phyloP scores from a whole-genome alignment of 1,284 basidiomycete genomes.

The Amylostereum areolatum region DNA sequence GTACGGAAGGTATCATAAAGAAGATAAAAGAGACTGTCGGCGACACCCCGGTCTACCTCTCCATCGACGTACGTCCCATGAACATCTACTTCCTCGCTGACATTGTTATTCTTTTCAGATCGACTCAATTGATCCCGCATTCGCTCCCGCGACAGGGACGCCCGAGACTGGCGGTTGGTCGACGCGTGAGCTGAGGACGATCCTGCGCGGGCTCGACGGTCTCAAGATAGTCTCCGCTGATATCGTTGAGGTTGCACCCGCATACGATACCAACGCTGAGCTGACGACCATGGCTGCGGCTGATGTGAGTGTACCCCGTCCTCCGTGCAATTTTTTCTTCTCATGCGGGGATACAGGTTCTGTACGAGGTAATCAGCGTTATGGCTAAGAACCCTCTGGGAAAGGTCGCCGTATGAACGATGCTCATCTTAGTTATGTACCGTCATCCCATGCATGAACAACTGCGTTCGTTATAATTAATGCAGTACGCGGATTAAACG shows the following conservation, averaged over 20 bases:
- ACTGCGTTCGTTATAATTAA: too few species aligned
- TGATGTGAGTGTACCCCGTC: slow-evolving; percentile 43
- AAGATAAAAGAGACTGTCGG: slow-evolving; percentile 69
- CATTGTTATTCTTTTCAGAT: slow-evolving; percentile 37
- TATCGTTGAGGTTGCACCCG: slow-evolving; percentile 77
- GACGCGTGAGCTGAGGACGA: slow-evolving; percentile 69
- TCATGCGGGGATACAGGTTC: slow-evolving; percentile 35
- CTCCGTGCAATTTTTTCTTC: background rate
- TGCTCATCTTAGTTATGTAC: too few species aligned
- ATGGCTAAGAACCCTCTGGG: slow-evolving; percentile 75
- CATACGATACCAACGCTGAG: slow-evolving; percentile 77
- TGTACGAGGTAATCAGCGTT: slow-evolving; percentile 67
- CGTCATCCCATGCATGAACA: too few species aligned
- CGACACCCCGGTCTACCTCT: slow-evolving; percentile 62
- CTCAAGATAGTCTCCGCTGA: slow-evolving; percentile 72
- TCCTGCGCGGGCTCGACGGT: slow-evolving; percentile 68
- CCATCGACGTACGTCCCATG: slow-evolving; percentile 51
- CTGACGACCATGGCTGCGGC: slow-evolving; percentile 76
- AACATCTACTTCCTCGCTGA: background rate
- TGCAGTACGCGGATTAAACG: too few species aligned
- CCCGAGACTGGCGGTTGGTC: slow-evolving; percentile 71
- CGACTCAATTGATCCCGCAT: slow-evolving; percentile 71
- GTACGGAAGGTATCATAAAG: slow-evolving; percentile 61
- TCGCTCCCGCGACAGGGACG: slow-evolving; percentile 75
- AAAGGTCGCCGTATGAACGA: too few species aligned